Conservation (phyloP, 768 basidiomycete genomes). For the Lentinula detonsa region DNA sequence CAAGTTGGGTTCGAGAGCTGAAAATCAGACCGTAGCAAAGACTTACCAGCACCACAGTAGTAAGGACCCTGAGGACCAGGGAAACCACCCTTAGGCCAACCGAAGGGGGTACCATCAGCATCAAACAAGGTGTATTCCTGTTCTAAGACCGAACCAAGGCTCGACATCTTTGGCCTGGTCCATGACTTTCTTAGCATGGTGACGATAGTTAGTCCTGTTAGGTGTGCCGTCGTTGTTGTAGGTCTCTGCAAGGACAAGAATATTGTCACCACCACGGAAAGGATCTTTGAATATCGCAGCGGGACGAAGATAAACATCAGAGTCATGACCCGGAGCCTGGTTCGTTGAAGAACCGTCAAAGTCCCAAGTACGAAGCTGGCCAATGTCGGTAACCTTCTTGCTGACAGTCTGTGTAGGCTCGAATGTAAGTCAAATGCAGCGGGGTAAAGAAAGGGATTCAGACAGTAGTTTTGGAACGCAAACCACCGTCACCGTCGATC, state of each 20-base stretch:
- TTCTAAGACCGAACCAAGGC: conserved; percentile 99
- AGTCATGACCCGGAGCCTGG: conserved; percentile 93
- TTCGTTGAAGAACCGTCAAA: conserved; percentile 98
- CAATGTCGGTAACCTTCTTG: conserved; percentile 82
- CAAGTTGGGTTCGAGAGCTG: neutral
- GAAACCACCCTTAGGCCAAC: conserved; percentile 99
- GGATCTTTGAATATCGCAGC: conserved; percentile 98
- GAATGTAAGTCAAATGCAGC: conserved; percentile 8
- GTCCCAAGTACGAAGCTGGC: conserved; percentile 95
- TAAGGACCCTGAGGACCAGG: conserved; percentile 99
- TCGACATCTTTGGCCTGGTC: conserved; percentile 72
- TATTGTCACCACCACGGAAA: conserved; percentile 98
- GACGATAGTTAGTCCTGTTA: conserved; percentile 93
- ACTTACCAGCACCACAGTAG: conserved; percentile 96
- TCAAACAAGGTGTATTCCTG: conserved; percentile 99
- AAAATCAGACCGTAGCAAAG: neutral
- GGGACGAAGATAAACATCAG: conserved; percentile 97
- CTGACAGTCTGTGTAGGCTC: conserved; percentile 61
- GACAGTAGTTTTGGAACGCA: conserved; percentile 95
- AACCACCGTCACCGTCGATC: conserved; percentile 93
- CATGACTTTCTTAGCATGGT: conserved; percentile 93
- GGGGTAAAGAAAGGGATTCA: conserved; percentile 17
- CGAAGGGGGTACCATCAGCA: conserved; percentile 82
- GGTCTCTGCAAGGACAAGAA: conserved; percentile 92
- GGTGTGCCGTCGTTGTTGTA: conserved; percentile 99